Evolutionary conservation across 495 filamentous ascomycete genomes (phyloP).

Genomic region (Clohesyomyces aquaticus): DNA sequence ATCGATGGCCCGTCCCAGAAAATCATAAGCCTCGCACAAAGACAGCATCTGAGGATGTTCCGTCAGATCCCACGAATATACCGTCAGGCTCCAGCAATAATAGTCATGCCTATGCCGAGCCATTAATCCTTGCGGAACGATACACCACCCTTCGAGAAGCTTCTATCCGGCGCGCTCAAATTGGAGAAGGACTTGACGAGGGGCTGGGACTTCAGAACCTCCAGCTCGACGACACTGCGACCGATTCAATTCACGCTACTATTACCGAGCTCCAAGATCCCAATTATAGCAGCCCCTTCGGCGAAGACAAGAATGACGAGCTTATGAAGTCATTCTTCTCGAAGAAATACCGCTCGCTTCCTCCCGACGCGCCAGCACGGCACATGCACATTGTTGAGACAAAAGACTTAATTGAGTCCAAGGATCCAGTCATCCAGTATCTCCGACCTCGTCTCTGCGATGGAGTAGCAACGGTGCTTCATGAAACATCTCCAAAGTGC

Average conservation of each 20-base stretch:
- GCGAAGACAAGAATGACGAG: constrained; percentile 13
- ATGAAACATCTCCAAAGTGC: constrained; percentile 1
- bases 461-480: constrained; percentile 7
- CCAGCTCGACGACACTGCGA: background rate
- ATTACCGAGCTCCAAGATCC: constrained; percentile 9
- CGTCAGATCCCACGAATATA: too few species aligned
- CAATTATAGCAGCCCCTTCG: background rate
- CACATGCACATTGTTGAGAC: constrained; percentile 20
- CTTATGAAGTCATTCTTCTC: background rate
- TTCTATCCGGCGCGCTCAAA: background rate
- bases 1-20: background rate
- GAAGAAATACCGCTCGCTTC: background rate
- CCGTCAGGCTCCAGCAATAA: too few species aligned
- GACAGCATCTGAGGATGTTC: too few species aligned
- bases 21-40: background rate
- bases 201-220: background rate
- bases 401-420: background rate
- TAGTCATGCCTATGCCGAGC: too few species aligned
- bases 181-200: too few species aligned
- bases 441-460: constrained; percentile 22
- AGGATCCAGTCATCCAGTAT: background rate
- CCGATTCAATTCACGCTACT: background rate
- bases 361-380: background rate
- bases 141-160: too few species aligned
- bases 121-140: too few species aligned